Evolutionary conservation across 306 rosid genomes (phyloP).

Genomic region (Urtica urens): DNA sequence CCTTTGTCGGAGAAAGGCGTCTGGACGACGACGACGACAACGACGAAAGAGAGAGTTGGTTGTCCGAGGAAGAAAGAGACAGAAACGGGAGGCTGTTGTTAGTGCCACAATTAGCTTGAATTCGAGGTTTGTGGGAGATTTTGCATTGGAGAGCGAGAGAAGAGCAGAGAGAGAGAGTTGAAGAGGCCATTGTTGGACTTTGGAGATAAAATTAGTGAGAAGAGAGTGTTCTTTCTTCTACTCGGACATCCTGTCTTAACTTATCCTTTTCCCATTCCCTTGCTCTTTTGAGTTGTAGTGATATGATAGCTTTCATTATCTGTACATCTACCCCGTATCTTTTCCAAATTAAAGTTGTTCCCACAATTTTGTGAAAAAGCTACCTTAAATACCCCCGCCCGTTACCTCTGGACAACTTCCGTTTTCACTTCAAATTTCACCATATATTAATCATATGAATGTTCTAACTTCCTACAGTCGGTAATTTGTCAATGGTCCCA

Average conservation of each 20-base stretch:
- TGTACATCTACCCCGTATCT: not conserved
- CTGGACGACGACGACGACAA: constrained; percentile 23
- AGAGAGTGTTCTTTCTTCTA: not conserved
- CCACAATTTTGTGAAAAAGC: not conserved
- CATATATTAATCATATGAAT: too few relatives aligned
- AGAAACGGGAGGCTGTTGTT: constrained; percentile 20
- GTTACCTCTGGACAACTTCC: too few relatives aligned
- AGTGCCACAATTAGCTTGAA: not conserved
- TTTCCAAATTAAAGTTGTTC: not conserved
- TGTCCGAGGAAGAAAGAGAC: constrained; percentile 21
- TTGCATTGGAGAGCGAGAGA: constrained; percentile 43
- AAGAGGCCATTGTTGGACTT: constrained; percentile 54
- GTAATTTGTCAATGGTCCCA: too few relatives aligned
- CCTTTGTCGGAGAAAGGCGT: constrained; percentile 36
- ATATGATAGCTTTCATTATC: not conserved
- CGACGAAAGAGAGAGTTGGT: constrained; percentile 22
- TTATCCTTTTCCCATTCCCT: not conserved
- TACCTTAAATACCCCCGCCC: too few relatives aligned
- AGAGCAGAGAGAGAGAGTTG: constrained; percentile 51
- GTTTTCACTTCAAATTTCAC: too few relatives aligned
- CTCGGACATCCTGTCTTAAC: not conserved
- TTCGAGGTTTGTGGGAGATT: constrained; percentile 29
- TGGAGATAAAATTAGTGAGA: not conserved
- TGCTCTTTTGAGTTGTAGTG: not conserved
- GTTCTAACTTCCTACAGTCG: too few relatives aligned